These are phyloP conservation scores for Saccharomycopsis sp. DNA, from an alignment of 805 yeast species.

Conservation along the genomic window DNA sequence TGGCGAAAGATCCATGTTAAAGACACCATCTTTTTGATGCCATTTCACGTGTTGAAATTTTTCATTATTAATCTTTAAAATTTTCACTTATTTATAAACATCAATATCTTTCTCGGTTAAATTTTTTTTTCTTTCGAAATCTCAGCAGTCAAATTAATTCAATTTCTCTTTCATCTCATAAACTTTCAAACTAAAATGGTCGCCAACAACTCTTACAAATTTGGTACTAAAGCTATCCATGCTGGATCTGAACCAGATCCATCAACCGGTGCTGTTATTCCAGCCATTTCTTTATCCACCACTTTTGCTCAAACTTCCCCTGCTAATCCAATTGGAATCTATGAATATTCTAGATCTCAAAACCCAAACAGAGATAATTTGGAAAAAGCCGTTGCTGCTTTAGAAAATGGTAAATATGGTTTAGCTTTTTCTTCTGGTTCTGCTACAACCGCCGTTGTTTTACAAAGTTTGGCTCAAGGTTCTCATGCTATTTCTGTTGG, in stretches of 20 bases:
- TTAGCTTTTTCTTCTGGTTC: conserved; percentile 80
- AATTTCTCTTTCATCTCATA: background rate
- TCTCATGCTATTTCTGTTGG: conserved; percentile 71
- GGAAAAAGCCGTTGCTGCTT: conserved; percentile 67
- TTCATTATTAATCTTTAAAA: no score
- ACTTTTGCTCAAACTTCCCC: conserved; percentile 79
- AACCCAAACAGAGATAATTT: conserved; percentile 82
- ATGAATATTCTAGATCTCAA: conserved; percentile 77
- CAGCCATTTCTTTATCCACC: conserved; percentile 73
- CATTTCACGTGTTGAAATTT: no score
- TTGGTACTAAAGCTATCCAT: conserved; percentile 79
- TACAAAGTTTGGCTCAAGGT: conserved; percentile 63
- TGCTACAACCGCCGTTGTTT: conserved; percentile 68
- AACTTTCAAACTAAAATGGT: background rate
- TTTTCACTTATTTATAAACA: no score
- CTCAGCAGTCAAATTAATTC: no score
- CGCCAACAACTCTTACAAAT: conserved; percentile 25
- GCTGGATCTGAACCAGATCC: conserved; percentile 68
- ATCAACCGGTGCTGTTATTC: conserved; percentile 77
- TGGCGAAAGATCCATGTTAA: no score
- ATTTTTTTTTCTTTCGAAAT: no score
- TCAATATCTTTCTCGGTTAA: no score
- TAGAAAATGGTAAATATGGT: conserved; percentile 67
- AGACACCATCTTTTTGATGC: no score
- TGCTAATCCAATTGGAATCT: conserved; percentile 63